Percentiles rank a stretch among this genome's conserved stretches.
Evolutionary conservation across 352 stramenopile species (phyloP).

Genomic region (Phytopythium litorale): DNA sequence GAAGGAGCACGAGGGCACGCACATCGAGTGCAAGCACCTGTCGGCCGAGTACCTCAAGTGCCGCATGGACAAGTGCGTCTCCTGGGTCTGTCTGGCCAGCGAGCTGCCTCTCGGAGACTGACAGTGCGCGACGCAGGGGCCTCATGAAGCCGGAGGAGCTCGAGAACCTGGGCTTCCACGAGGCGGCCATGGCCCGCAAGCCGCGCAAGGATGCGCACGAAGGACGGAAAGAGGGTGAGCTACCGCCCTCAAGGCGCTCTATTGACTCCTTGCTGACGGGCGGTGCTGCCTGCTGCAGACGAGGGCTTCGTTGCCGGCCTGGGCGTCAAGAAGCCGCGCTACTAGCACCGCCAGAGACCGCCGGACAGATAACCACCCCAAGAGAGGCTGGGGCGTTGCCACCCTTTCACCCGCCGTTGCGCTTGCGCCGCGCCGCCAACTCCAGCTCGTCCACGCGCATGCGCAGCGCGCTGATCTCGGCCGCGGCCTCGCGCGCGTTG

Average conservation of each 20-base stretch:
- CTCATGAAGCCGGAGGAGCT: conserved; percentile 86
- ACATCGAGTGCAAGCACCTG: conserved; percentile 90
- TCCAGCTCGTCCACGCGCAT: conserved; percentile 69
- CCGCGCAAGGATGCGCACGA: conserved; percentile 46
- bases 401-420: not conserved
- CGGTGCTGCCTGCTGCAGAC: conserved; percentile 15
- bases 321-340: conserved; percentile 66
- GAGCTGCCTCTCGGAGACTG: not conserved
- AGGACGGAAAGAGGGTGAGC: conserved; percentile 66
- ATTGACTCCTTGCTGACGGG: not conserved
- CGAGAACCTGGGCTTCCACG: conserved; percentile 77
- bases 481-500: conserved; percentile 56
- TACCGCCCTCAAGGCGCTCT: not conserved
- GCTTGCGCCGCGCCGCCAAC: conserved; percentile 1
- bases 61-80: conserved; percentile 86
- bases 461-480: conserved; percentile 55
- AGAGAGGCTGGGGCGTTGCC: not conserved
- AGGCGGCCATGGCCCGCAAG: conserved; percentile 74
- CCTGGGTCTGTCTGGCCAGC: not conserved
- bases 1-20: conserved; percentile 69
- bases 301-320: conserved; percentile 82
- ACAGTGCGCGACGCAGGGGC: conserved; percentile 26
- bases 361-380: not conserved
- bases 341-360: conserved; percentile 14
- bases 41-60: conserved; percentile 86